Percentiles rank a stretch among this genome's conserved stretches.
Conservation (phyloP, 345 rosid species). For the Euphorbia tirucalli region DNA sequence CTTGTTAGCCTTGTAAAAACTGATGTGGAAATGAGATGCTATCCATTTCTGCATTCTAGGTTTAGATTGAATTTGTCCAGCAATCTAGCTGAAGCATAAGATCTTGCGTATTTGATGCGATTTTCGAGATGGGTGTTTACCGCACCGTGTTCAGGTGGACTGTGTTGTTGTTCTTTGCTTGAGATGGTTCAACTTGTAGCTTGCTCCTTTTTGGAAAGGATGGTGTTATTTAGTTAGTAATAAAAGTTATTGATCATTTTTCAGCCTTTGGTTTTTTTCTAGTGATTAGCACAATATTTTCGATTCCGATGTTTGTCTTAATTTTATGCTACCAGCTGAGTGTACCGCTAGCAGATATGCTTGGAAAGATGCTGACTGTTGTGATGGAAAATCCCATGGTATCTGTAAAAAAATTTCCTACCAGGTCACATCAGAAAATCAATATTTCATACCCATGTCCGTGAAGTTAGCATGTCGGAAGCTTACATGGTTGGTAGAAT, state of each 20-base stretch:
- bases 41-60: constrained; percentile 9
- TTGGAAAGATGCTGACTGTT: too few species aligned
- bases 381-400: too few species aligned
- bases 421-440: too few species aligned
- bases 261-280: neutral
- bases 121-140: neutral
- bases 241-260: neutral
- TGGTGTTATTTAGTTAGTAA: constrained; percentile 5
- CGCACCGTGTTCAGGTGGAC: neutral
- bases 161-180: neutral
- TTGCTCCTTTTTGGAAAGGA: neutral
- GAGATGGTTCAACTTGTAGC: neutral
- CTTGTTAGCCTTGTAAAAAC: constrained; percentile 14
- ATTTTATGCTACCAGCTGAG: too few species aligned
- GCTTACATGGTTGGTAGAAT: too few species aligned
- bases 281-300: neutral
- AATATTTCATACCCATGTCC: too few species aligned
- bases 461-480: too few species aligned
- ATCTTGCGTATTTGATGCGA: neutral
- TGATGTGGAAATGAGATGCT: constrained; percentile 9
- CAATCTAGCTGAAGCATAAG: constrained; percentile 6
- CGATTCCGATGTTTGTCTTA: too few species aligned
- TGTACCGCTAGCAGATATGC: too few species aligned
- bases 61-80: constrained; percentile 3
- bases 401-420: too few species aligned